Conservation (phyloP, 2,329 filamentous ascomycete genomes). For the Gliomastix tumulicola region DNA sequence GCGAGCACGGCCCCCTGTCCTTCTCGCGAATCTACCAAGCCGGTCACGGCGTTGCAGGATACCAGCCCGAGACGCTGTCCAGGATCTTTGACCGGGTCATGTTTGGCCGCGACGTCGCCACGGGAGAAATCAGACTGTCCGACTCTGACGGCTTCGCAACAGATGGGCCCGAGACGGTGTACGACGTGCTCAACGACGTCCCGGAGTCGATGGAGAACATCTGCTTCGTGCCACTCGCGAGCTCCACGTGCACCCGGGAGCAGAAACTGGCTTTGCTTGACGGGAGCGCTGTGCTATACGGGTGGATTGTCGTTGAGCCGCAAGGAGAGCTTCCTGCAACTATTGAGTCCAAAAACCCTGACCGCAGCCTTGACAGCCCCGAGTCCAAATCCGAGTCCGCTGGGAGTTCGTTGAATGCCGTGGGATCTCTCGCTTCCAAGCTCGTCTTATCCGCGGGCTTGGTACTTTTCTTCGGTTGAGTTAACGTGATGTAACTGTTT, state of each 20-base stretch:
- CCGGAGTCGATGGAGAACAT: constrained; percentile 35
- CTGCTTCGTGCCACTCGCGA: constrained; percentile 49
- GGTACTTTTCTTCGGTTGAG: no score
- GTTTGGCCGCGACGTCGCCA: constrained; percentile 41
- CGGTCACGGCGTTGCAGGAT: constrained; percentile 52
- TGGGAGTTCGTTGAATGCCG: no score
- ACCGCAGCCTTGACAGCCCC: no score
- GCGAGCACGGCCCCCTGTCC: constrained; percentile 65
- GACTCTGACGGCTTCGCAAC: constrained; percentile 24
- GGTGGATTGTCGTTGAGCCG: constrained; percentile 11
- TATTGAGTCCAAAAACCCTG: no score
- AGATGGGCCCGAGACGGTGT: constrained; percentile 37
- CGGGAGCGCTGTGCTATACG: constrained; percentile 9
- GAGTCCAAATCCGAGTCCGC: no score
- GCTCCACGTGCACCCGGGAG: constrained; percentile 29
- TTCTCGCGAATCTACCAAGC: constrained; percentile 58
- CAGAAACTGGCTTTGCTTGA: constrained; percentile 10
- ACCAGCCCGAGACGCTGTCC: constrained; percentile 48
- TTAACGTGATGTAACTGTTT: no score
- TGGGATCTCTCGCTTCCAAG: no score
- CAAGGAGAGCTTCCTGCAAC: no score
- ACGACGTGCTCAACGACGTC: constrained; percentile 43
- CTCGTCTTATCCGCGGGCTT: no score
- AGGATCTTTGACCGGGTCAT: constrained; percentile 51
- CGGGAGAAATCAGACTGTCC: constrained; percentile 34